phyloP scores from a whole-genome alignment of 176 grass and related monocot species.

The Aegilops speltoides region DNA sequence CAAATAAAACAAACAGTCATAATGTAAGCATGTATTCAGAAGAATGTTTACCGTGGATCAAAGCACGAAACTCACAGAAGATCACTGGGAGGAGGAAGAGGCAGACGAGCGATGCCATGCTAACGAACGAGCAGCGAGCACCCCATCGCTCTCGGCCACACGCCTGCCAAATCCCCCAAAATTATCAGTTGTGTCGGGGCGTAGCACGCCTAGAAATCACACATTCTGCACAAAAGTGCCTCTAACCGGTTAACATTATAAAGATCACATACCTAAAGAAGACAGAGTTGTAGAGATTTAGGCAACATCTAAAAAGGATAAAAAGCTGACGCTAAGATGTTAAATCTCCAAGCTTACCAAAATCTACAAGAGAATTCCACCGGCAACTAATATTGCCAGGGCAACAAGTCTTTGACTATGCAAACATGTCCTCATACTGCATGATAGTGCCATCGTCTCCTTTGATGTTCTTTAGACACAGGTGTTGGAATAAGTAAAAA shows the following conservation, averaged over 20 bases:
- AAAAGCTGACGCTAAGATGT: not conserved
- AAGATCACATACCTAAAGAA: conserved; percentile 71
- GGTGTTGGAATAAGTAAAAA: not conserved
- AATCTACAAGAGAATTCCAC: conserved; percentile 81
- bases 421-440: conserved; percentile 60
- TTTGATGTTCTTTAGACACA: not conserved
- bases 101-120: conserved; percentile 89
- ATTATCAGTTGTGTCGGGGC: not conserved
- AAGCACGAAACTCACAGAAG: conserved; percentile 58
- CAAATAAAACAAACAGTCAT: not conserved
- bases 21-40: not conserved
- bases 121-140: conserved; percentile 77
- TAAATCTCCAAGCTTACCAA: conserved; percentile 44
- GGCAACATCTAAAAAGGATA: conserved; percentile 8
- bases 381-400: conserved; percentile 66
- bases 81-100: conserved; percentile 87
- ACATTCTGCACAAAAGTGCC: not conserved
- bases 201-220: conserved; percentile 11
- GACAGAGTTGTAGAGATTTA: conserved; percentile 7
- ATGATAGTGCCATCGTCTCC: conserved; percentile 57
- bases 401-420: conserved; percentile 65
- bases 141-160: conserved; percentile 86
- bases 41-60: not conserved
- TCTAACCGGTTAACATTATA: conserved; percentile 90
- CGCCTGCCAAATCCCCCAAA: conserved; percentile 47